Base-by-base conservation (phyloP, 192 early-diverging fungal genomes). In the Geranomyces michiganensis region DNA sequence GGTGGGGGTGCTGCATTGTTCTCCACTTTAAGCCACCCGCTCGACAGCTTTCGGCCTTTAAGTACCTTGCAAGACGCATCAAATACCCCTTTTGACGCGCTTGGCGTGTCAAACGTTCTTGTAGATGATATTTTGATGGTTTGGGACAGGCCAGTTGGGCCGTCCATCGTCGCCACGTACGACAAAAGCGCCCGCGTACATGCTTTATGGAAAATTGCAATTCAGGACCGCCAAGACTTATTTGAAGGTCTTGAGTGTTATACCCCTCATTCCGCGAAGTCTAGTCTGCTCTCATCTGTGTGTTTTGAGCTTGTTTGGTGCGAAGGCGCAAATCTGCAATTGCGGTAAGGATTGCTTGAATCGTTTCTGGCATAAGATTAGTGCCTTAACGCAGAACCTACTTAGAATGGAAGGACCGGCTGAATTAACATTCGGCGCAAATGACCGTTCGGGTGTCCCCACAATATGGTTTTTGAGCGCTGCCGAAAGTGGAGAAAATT, bases 1-100 rank as follows among this genome's bases (percentile, higher is more conserved):
- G 65, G 58, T 36, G 29, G 33, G 8, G 45, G 48, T 41, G 27
- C 78, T 12, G 63, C 82, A 14, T 32, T 65, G 29, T 72, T 85
- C 21, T 84, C 80, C 45, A 85, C 71, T 60, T 58, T 85, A 13
- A 62, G 73, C 49, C 81, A 84, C 74, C 82, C 84, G 7, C 70
- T 85, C 19, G 80, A 81, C 24, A 74, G 77, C 56, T 70, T 79
- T 26, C 71, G 76, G 30, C 64, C 79, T 12, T 76, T 87, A n/a
- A 6, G 70, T 65, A 0, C 70, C 76, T 4, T 71, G 32, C 24
- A 29, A 65, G 24, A 68, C 56, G 30, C 55, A 7, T n/a, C 43
- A 30, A 46, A 24, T 68, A 19, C 13, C 13, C 22, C 9, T 17
- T 31, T 43, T 0, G 13, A 46, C 63, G 26, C 9, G n/a, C 3